Evolutionary conservation across 169 alveolate species (phyloP).

Genomic region (Plasmodium cynomolgi): DNA sequence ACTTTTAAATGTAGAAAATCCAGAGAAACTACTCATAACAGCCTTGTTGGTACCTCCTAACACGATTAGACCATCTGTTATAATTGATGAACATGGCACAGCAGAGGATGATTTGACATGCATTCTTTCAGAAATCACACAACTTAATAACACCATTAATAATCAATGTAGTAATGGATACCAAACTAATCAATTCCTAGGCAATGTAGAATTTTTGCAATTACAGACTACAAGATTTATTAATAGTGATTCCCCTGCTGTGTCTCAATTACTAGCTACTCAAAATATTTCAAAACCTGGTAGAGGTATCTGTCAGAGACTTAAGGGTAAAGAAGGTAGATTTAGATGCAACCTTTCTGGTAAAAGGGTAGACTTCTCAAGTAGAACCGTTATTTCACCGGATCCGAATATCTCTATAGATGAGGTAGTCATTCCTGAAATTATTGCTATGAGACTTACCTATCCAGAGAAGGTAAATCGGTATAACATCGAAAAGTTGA

Average conservation of each 20-base stretch:
- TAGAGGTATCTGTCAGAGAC: conserved; percentile 87
- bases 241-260: conserved; percentile 95
- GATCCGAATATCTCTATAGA: conserved; percentile 98
- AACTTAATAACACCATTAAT: conserved; percentile 85
- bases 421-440: conserved; percentile 97
- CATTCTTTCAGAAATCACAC: conserved; percentile 92
- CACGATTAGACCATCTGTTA: conserved; percentile 97
- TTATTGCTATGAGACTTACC: conserved; percentile 96
- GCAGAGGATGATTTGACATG: conserved; percentile 97
- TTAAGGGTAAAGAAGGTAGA: conserved; percentile 96
- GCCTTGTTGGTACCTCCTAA: conserved; percentile 96
- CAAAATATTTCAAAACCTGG: conserved; percentile 86
- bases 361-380: conserved; percentile 99
- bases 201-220: conserved; percentile 91
- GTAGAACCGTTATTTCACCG: conserved; percentile 99
- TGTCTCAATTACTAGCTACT: conserved; percentile 87
- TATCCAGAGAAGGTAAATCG: conserved; percentile 96
- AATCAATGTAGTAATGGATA: conserved; percentile 89
- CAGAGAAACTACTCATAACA: conserved; percentile 93
- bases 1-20: conserved; percentile 93
- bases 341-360: conserved; percentile 99
- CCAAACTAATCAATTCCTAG: conserved; percentile 88
- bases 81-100: conserved; percentile 91
- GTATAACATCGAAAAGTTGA: conserved; percentile 90
- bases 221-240: conserved; percentile 91